Conservation (phyloP, 2,329 filamentous ascomycete genomes). For the Dactylellina leptospora region DNA sequence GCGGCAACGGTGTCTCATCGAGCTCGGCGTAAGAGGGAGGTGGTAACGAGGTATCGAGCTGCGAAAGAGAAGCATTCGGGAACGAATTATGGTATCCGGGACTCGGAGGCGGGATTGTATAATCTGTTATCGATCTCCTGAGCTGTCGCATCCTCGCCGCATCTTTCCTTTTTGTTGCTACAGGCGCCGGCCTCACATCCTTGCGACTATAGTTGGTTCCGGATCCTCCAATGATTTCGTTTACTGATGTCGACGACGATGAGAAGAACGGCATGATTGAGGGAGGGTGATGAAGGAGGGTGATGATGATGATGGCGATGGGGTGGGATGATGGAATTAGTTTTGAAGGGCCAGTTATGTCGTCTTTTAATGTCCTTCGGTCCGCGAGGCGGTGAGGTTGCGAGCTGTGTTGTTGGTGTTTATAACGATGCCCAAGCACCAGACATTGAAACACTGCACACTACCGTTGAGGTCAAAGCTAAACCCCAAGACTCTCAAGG, state of each 20-base stretch:
- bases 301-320: neutral
- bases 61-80: constrained; percentile 53
- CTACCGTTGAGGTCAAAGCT: constrained; percentile 35
- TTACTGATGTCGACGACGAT: constrained; percentile 48
- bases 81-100: constrained; percentile 55
- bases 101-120: constrained; percentile 46
- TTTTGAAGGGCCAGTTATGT: neutral
- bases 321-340: neutral
- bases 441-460: constrained; percentile 45
- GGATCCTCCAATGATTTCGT: constrained; percentile 40
- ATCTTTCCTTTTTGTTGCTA: constrained; percentile 27
- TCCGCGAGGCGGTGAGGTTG: constrained; percentile 6
- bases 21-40: constrained; percentile 56
- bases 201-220: constrained; percentile 40
- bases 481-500: constrained; percentile 45
- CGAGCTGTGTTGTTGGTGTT: constrained; percentile 11
- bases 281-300: neutral
- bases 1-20: constrained; percentile 53
- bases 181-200: constrained; percentile 25
- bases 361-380: neutral
- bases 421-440: constrained; percentile 41
- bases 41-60: constrained; percentile 42
- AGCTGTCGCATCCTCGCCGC: constrained; percentile 41
- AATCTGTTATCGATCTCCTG: constrained; percentile 54
- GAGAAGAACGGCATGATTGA: constrained; percentile 45